phyloP scores from a whole-genome alignment of 306 rosid genomes.

The Prosopis cineraria region DNA sequence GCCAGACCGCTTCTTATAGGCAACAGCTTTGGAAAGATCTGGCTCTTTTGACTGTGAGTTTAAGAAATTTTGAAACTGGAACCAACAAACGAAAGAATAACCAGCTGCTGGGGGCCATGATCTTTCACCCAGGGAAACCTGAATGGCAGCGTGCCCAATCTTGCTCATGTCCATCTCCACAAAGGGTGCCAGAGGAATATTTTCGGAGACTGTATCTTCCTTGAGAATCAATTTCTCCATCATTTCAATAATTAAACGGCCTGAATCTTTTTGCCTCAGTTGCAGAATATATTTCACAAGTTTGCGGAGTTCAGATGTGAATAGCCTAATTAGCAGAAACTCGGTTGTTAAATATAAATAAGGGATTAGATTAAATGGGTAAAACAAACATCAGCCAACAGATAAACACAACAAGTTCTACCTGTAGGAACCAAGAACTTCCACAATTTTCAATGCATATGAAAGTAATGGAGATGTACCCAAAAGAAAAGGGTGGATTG shows the following conservation, averaged over 20 bases:
- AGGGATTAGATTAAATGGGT: constrained; percentile 25
- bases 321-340: constrained; percentile 70
- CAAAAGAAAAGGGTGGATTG: constrained; percentile 83
- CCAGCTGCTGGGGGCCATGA: constrained; percentile 99
- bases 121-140: constrained; percentile 98
- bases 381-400: constrained; percentile 27
- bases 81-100: constrained; percentile 99
- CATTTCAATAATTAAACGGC: constrained; percentile 81
- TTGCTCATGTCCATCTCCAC: constrained; percentile 96
- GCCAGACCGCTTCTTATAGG: constrained; percentile 63
- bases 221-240: constrained; percentile 81
- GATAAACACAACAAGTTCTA: constrained; percentile 33
- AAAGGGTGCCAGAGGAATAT: constrained; percentile 87
- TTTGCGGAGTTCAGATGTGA: constrained; percentile 78
- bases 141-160: constrained; percentile 93
- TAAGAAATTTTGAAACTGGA: constrained; percentile 81
- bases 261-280: constrained; percentile 80
- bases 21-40: constrained; percentile 63
- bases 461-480: constrained; percentile 88
- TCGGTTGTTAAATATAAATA: constrained; percentile 27
- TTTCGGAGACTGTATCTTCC: constrained; percentile 83
- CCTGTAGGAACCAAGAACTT: constrained; percentile 98
- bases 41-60: constrained; percentile 72
- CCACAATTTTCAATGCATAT: constrained; percentile 80
- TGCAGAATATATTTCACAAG: constrained; percentile 79